phyloP scores from a whole-genome alignment of 2,329 filamentous ascomycete species.

The Didymella lethalis region DNA sequence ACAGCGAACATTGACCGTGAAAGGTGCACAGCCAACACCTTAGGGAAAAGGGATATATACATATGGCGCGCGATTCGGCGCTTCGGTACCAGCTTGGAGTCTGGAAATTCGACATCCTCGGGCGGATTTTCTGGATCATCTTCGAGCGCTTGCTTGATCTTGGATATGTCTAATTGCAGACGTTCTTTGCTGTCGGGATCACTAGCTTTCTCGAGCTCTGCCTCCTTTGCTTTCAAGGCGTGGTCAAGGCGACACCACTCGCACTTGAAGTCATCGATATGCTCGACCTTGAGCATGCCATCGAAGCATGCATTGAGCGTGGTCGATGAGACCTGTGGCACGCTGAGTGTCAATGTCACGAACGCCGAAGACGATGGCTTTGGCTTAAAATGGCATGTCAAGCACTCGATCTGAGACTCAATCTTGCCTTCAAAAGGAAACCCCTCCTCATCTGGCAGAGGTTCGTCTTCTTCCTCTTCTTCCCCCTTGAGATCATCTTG shows the following conservation, averaged over 20 bases:
- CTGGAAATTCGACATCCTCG: constrained; percentile 75
- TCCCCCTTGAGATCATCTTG: constrained; percentile 46
- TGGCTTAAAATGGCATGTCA: constrained; percentile 88
- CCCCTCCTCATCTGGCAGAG: constrained; percentile 64
- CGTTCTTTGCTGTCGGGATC: constrained; percentile 52
- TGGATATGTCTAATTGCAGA: constrained; percentile 67
- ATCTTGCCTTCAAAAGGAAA: constrained; percentile 93
- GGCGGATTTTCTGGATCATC: constrained; percentile 81
- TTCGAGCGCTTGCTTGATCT: constrained; percentile 74
- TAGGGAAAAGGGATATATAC: constrained; percentile 85
- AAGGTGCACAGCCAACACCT: constrained; percentile 88
- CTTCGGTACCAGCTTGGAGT: constrained; percentile 76
- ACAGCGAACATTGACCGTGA: constrained; percentile 91
- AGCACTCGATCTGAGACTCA: constrained; percentile 94
- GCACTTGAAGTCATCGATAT: constrained; percentile 96
- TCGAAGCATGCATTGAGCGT: constrained; percentile 90
- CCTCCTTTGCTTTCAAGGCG: constrained; percentile 70
- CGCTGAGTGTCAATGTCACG: constrained; percentile 89
- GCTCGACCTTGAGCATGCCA: constrained; percentile 90
- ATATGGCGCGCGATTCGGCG: constrained; percentile 87
- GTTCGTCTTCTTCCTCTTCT: constrained; percentile 26
- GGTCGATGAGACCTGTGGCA: constrained; percentile 80
- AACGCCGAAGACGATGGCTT: constrained; percentile 84
- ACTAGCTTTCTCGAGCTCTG: constrained; percentile 61
- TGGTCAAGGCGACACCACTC: constrained; percentile 90